These are phyloP conservation scores for Neocatenulostroma microsporum DNA, from an alignment of 2,329 filamentous ascomycete species.

Conservation along the genomic window DNA sequence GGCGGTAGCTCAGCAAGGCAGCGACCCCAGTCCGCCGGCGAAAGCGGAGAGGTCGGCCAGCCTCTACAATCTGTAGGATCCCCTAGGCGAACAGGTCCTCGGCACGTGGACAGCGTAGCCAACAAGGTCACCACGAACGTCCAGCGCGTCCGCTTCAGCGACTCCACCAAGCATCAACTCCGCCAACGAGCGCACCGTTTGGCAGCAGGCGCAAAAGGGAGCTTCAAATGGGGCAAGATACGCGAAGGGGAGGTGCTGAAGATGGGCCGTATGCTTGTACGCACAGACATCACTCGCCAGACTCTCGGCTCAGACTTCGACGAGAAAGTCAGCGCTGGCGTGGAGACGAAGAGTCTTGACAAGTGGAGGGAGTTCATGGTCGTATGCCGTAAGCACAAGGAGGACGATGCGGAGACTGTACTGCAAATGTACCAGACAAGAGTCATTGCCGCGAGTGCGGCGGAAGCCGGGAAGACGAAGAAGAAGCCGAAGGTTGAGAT, in stretches of 20 bases:
- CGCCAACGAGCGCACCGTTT: slow-evolving; percentile 25
- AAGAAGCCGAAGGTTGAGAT: slow-evolving; percentile 52
- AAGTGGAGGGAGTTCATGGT: slow-evolving; percentile 60
- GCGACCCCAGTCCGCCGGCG: slow-evolving; percentile 5
- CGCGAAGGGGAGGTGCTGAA: slow-evolving; percentile 57
- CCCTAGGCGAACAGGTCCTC: slow-evolving; percentile 6
- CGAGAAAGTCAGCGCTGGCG: slow-evolving; percentile 54
- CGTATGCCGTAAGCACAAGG: slow-evolving; percentile 52
- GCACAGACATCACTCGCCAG: slow-evolving; percentile 47
- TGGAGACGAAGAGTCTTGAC: slow-evolving; percentile 51
- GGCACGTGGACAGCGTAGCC: slow-evolving; percentile 12
- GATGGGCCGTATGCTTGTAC: slow-evolving; percentile 61
- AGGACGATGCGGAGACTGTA: slow-evolving; percentile 41
- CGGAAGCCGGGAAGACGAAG: slow-evolving; percentile 44
- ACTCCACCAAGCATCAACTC: slow-evolving; percentile 24
- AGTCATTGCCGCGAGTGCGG: slow-evolving; percentile 51
- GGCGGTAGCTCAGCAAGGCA: too few species aligned
- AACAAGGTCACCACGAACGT: slow-evolving; percentile 10
- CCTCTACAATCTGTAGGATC: slow-evolving; percentile 9
- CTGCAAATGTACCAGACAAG: slow-evolving; percentile 30
- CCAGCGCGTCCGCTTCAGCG: slow-evolving; percentile 24
- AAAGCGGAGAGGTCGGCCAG: slow-evolving; percentile 6
- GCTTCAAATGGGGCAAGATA: slow-evolving; percentile 27
- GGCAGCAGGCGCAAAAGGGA: slow-evolving; percentile 22
- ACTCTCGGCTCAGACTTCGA: slow-evolving; percentile 51